Evolutionary conservation across 208 protist species (phyloP).

Genomic region (Trypanosoma lewisi): DNA sequence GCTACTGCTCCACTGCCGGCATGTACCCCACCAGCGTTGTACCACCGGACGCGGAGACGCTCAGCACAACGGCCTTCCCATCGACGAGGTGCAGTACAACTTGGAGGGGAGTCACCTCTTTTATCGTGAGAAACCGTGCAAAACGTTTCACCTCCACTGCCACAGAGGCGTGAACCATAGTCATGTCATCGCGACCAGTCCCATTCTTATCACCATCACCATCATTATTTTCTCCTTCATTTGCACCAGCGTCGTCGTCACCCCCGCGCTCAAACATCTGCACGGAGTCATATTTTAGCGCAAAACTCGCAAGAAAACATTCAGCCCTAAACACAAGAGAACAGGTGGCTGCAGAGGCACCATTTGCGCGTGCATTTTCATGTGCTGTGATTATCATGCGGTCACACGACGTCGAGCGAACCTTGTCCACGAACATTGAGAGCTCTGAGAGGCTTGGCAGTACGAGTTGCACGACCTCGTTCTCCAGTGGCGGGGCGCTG

Average conservation of each 20-base stretch:
- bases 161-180: slow-evolving; percentile 31
- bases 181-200: background rate
- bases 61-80: slow-evolving; percentile 54
- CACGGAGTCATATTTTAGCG: slow-evolving; percentile 60
- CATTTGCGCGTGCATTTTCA: background rate
- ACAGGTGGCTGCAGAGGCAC: slow-evolving; percentile 3
- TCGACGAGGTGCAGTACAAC: slow-evolving; percentile 65
- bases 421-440: slow-evolving; percentile 69
- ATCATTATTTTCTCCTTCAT: slow-evolving; percentile 7
- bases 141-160: slow-evolving; percentile 65
- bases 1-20: slow-evolving; percentile 38
- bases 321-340: slow-evolving; percentile 54
- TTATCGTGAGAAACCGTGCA: slow-evolving; percentile 70
- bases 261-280: slow-evolving; percentile 27
- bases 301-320: slow-evolving; percentile 56
- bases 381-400: slow-evolving; percentile 50
- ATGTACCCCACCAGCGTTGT: slow-evolving; percentile 80
- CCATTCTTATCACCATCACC: background rate
- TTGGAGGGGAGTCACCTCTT: slow-evolving; percentile 42
- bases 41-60: slow-evolving; percentile 35
- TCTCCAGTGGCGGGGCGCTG: slow-evolving; percentile 43
- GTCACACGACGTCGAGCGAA: slow-evolving; percentile 61
- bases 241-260: slow-evolving; percentile 5
- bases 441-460: slow-evolving; percentile 70
- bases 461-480: slow-evolving; percentile 45